Conservation (phyloP, 2,329 filamentous ascomycete genomes). For the Dothidotthia symphoricarpi region DNA sequence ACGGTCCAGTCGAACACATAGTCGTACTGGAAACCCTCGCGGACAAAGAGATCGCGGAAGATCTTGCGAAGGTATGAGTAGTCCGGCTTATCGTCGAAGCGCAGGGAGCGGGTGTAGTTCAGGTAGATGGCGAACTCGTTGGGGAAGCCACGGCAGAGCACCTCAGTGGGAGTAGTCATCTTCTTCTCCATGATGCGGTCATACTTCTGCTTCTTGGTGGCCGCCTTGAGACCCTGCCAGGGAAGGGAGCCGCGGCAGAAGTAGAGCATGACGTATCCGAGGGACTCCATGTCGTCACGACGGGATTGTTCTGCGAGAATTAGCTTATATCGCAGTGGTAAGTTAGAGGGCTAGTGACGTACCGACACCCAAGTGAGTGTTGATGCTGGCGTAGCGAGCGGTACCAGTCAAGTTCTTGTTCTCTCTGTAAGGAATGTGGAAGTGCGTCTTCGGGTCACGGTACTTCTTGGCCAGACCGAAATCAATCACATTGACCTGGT, state of each 20-base stretch:
- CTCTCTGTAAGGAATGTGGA: constrained; percentile 99
- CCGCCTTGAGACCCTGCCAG: constrained; percentile 98
- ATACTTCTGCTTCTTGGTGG: constrained; percentile 99
- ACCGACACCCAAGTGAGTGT: constrained; percentile 95
- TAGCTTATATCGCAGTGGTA: constrained; percentile 9
- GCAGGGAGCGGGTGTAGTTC: constrained; percentile 97
- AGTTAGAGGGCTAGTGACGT: constrained; percentile 36
- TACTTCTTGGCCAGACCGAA: constrained; percentile 99
- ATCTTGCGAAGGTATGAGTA: constrained; percentile 99
- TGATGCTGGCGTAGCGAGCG: constrained; percentile 97
- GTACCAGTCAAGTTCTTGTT: constrained; percentile 99
- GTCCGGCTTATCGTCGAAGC: constrained; percentile 99
- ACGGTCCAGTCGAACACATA: constrained; percentile 99
- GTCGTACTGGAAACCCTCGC: constrained; percentile 99
- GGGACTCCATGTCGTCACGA: constrained; percentile 98
- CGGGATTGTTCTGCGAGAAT: constrained; percentile 78
- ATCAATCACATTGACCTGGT: constrained; percentile 99
- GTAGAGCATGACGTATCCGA: constrained; percentile 99
- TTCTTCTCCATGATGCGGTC: constrained; percentile 99
- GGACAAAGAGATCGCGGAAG: constrained; percentile 98
- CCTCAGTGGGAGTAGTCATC: constrained; percentile 99
- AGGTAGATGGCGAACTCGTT: constrained; percentile 99
- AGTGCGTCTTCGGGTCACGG: constrained; percentile 98
- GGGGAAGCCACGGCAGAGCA: constrained; percentile 97
- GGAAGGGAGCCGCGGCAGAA: constrained; percentile 98